Percentiles rank a stretch among this genome's conserved stretches.
phyloP scores from a whole-genome alignment of 2,329 filamentous ascomycete genomes.

The Colletotrichum sp. region DNA sequence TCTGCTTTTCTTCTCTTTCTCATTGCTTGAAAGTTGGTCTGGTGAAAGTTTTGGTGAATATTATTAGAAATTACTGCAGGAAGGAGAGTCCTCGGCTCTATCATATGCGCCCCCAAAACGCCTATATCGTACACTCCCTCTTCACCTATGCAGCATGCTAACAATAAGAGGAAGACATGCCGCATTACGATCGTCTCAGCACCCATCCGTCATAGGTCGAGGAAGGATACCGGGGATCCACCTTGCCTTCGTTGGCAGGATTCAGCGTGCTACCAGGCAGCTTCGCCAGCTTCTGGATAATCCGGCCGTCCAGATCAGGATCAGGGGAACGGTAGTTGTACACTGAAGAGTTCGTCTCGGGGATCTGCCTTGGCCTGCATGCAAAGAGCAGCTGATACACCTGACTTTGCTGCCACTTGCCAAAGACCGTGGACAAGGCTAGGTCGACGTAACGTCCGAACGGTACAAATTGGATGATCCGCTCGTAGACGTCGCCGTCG shows the following conservation, averaged over 20 bases:
- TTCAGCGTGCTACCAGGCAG: not conserved
- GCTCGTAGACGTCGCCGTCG: conserved; percentile 4
- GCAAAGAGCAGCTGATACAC: conserved; percentile 3
- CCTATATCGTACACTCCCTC: not conserved
- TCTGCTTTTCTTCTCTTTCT: not conserved
- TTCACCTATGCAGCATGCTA: not conserved
- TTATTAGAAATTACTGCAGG: not conserved
- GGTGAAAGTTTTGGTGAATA: not conserved
- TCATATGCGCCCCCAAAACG: not conserved
- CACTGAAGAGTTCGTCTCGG: not conserved
- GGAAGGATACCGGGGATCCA: not conserved
- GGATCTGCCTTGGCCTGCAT: not conserved
- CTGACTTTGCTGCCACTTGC: conserved; percentile 2
- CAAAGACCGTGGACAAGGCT: not conserved
- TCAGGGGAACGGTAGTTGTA: conserved; percentile 14
- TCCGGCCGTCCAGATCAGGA: not conserved
- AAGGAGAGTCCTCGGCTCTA: not conserved
- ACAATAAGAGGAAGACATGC: not conserved
- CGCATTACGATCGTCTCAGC: not conserved
- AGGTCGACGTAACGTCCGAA: not conserved
- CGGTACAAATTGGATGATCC: not conserved
- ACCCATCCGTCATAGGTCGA: not conserved
- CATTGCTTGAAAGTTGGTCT: not conserved
- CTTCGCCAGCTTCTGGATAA: conserved; percentile 3
- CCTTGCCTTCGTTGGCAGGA: not conserved